Percentiles rank a stretch among this genome's conserved stretches.
These are phyloP conservation scores for Mycena rebaudengoi DNA, from an alignment of 768 basidiomycete species.

Conservation along the genomic window DNA sequence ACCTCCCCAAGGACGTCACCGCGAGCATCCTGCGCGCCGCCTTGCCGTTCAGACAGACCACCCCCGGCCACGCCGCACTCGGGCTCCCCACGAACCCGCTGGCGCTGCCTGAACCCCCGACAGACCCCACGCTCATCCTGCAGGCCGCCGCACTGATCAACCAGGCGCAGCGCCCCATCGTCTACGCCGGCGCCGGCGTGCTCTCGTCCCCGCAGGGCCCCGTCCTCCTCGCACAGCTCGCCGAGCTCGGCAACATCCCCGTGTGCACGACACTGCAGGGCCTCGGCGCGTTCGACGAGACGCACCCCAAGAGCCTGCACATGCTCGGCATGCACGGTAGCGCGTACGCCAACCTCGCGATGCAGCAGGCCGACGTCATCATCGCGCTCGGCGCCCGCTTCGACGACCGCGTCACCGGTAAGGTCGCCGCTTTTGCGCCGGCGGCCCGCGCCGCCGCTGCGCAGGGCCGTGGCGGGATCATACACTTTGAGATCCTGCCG, in stretches of 20 bases:
- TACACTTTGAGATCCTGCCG: slow-evolving; percentile 98
- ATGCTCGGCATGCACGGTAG: slow-evolving; percentile 99
- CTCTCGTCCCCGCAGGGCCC: slow-evolving; percentile 86
- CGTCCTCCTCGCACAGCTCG: slow-evolving; percentile 77
- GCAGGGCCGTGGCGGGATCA: slow-evolving; percentile 92
- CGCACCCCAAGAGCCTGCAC: slow-evolving; percentile 83
- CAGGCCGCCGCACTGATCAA: slow-evolving; percentile 94
- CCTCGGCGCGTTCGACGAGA: slow-evolving; percentile 95
- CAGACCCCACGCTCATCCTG: slow-evolving; percentile 72
- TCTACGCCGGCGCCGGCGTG: slow-evolving; percentile 94
- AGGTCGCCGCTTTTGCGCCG: slow-evolving; percentile 89
- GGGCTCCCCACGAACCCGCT: slow-evolving; percentile 82
- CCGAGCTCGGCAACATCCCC: slow-evolving; percentile 90
- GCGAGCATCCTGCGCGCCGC: slow-evolving; percentile 89
- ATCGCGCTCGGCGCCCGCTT: slow-evolving; percentile 97
- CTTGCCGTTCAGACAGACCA: slow-evolving; percentile 86
- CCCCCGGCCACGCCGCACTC: slow-evolving; percentile 73
- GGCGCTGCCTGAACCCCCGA: slow-evolving; percentile 60
- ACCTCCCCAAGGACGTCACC: slow-evolving; percentile 98
- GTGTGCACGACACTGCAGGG: slow-evolving; percentile 97
- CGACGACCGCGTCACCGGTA: slow-evolving; percentile 98
- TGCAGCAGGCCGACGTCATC: slow-evolving; percentile 97
- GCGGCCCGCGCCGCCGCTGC: slow-evolving; percentile 87
- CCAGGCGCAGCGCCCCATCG: slow-evolving; percentile 86
- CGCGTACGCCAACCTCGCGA: slow-evolving; percentile 96